Evolutionary conservation across 1,284 basidiomycete species (phyloP).

Genomic region (Ceratobasidium sp.): DNA sequence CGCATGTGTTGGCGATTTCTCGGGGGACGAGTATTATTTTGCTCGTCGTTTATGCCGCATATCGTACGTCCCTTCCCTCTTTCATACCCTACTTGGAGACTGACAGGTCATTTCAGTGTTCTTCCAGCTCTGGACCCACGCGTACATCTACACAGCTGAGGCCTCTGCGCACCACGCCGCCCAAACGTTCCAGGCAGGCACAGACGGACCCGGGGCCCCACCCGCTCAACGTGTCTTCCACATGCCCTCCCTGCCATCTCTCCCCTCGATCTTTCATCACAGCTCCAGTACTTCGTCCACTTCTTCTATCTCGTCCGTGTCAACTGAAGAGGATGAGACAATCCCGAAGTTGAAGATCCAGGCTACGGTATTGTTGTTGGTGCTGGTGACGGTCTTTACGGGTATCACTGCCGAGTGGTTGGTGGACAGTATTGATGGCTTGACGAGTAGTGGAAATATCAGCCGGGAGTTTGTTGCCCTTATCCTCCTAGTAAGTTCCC

Average conservation of each 20-base stretch:
- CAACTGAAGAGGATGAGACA: constrained; percentile 57
- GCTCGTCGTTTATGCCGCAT: constrained; percentile 63
- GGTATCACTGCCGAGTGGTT: constrained; percentile 86
- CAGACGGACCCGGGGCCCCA: constrained; percentile 50
- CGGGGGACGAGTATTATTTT: constrained; percentile 65
- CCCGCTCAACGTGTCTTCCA: constrained; percentile 50
- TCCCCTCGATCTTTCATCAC: constrained; percentile 39
- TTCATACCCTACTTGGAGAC: constrained; percentile 52
- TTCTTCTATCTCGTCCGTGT: constrained; percentile 19
- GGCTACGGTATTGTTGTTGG: constrained; percentile 57
- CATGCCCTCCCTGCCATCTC: constrained; percentile 47
- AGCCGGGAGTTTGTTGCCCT: constrained; percentile 53
- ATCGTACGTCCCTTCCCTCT: constrained; percentile 48
- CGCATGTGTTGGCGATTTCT: constrained; percentile 56
- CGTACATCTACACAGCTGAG: constrained; percentile 38
- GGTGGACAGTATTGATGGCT: constrained; percentile 80
- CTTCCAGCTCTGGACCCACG: constrained; percentile 62
- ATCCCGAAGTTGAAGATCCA: constrained; percentile 61
- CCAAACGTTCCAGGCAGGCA: constrained; percentile 46
- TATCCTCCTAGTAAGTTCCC: constrained; percentile 46
- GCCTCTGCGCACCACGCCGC: constrained; percentile 44
- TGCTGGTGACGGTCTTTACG: constrained; percentile 59
- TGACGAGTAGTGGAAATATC: constrained; percentile 59
- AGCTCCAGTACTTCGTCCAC: constrained; percentile 51
- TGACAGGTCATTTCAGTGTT: constrained; percentile 54